Conservation (phyloP, 805 yeast species). For the Tetrapisispora fleetii region DNA sequence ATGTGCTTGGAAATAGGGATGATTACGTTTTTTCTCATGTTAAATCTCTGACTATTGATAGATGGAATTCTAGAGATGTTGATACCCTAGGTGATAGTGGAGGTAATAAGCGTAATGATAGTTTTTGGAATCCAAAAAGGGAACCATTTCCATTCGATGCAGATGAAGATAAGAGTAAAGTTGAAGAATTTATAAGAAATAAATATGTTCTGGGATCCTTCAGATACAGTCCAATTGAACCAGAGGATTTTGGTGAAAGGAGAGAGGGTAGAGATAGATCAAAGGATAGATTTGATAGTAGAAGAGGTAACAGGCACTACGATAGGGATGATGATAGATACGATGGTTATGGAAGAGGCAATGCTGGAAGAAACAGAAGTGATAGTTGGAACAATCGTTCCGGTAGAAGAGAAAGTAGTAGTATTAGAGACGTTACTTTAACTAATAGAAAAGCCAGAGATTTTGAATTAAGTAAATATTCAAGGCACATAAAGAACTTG, state of each 20-base stretch:
- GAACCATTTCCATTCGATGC: conserved; percentile 69
- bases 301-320: background rate
- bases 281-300: background rate
- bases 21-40: conserved; percentile 46
- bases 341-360: background rate
- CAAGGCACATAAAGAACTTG: conserved; percentile 38
- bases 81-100: conserved; percentile 31
- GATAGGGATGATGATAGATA: background rate
- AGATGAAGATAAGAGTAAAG: conserved; percentile 49
- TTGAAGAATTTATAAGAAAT: conserved; percentile 51
- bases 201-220: conserved; percentile 61
- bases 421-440: conserved; percentile 16
- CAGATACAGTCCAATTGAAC: conserved; percentile 24
- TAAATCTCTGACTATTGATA: conserved; percentile 63
- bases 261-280: conserved; percentile 1
- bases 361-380: background rate
- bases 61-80: conserved; percentile 53
- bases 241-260: conserved; percentile 22
- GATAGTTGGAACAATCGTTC: background rate
- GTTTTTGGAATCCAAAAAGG: conserved; percentile 57
- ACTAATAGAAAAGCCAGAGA: conserved; percentile 45
- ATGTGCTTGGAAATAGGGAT: conserved; percentile 38
- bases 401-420: background rate
- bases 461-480: conserved; percentile 42
- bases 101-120: conserved; percentile 55